phyloP scores from a whole-genome alignment of 257 asterid species.

The Solanum sejunctum region DNA sequence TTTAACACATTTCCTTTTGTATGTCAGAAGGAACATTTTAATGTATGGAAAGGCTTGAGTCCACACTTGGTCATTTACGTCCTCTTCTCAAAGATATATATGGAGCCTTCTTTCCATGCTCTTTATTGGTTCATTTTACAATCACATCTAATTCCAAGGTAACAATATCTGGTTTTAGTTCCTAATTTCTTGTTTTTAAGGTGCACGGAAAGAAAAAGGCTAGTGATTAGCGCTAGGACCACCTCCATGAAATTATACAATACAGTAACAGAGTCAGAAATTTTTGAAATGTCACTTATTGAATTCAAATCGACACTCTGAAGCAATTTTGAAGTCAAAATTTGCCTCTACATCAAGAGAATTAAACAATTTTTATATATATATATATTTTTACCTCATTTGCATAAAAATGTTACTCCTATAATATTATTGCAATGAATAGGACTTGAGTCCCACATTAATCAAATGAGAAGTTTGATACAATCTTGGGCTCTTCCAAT shows the following conservation, averaged over 20 bases:
- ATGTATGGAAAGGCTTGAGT: slow-evolving; percentile 28
- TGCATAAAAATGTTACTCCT: background rate
- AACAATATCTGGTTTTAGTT: background rate
- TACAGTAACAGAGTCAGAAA: background rate
- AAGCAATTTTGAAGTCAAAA: background rate
- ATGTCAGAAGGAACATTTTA: background rate
- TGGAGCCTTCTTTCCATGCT: background rate
- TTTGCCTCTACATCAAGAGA: background rate
- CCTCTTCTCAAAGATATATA: slow-evolving; percentile 10
- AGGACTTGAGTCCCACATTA: background rate
- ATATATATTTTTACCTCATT: background rate
- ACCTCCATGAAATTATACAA: background rate
- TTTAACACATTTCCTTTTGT: background rate
- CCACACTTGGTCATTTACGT: slow-evolving; percentile 24
- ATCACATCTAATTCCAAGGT: background rate
- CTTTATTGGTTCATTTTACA: slow-evolving; percentile 13
- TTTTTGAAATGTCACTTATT: background rate
- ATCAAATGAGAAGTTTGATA: background rate
- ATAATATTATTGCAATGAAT: background rate
- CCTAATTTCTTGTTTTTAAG: background rate
- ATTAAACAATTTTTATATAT: background rate
- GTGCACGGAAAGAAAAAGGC: background rate
- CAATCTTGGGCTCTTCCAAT: background rate
- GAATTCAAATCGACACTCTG: background rate
- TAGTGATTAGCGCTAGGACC: background rate